These are phyloP conservation scores for Lecanicillium sp. DNA, from an alignment of 2,329 filamentous ascomycete species.

Conservation along the genomic window DNA sequence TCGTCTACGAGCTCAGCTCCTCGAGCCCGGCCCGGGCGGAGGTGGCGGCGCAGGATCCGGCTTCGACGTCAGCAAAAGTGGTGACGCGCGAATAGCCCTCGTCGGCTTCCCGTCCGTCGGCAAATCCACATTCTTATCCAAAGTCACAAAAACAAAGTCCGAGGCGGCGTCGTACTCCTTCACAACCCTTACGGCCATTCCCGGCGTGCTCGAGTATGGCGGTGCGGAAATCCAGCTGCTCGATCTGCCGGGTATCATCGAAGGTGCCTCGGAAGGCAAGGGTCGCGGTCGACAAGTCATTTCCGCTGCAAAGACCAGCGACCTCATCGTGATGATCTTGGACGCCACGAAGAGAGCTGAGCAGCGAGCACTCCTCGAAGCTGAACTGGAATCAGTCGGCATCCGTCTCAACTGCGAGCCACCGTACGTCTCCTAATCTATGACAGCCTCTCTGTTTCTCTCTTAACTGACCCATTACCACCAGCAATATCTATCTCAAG, in stretches of 20 bases:
- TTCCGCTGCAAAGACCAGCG: conserved; percentile 95
- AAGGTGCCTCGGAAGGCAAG: conserved; percentile 92
- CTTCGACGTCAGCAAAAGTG: conserved; percentile 92
- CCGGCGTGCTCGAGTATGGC: conserved; percentile 93
- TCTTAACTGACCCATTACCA: conserved; percentile 10
- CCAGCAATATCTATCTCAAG: conserved; percentile 93
- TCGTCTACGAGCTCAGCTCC: conserved; percentile 83
- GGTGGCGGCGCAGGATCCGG: conserved; percentile 73
- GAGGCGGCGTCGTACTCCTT: conserved; percentile 96
- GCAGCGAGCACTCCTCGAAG: conserved; percentile 81
- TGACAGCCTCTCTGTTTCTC: too few species aligned
- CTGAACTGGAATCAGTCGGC: conserved; percentile 88
- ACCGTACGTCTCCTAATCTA: conserved; percentile 50
- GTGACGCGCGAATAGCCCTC: conserved; percentile 91
- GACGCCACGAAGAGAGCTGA: conserved; percentile 96
- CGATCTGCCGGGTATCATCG: conserved; percentile 96
- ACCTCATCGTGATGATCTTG: conserved; percentile 92
- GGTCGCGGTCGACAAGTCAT: conserved; percentile 94
- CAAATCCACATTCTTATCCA: conserved; percentile 97
- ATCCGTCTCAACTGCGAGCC: conserved; percentile 88
- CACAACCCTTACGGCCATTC: conserved; percentile 95
- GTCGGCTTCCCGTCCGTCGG: conserved; percentile 99
- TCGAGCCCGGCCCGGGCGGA: conserved; percentile 78
- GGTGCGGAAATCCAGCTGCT: conserved; percentile 97
- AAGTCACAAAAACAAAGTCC: conserved; percentile 95